Evolutionary conservation across 2,329 filamentous ascomycete genomes (phyloP), one percentile per base, ranked within the genome.

Genomic region (Xylaria arbuscula): DNA sequence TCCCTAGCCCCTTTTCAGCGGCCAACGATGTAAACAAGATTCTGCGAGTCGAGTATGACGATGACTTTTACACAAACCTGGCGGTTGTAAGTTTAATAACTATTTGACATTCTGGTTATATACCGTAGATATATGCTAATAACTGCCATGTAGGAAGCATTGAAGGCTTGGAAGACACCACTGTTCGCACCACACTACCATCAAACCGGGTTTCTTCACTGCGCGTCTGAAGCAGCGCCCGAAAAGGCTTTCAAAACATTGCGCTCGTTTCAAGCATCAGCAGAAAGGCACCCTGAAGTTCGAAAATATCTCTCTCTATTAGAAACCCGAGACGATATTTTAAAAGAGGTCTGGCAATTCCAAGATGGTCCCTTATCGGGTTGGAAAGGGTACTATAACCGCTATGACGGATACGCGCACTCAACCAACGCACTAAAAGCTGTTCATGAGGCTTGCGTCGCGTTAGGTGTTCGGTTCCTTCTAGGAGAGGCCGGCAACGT

Each of bases 21-120:
- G 87, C 83, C 22, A 87, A 88, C 67, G 87, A 90, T 70, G 74
- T 89, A 32, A 90, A 89, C 75, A 90, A 90, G 76, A 89, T 89
- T 64, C 80, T 89, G 42, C 82, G 87, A 1, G 86, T 84, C 4
- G 86, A 89, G 70, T 89, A 89, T 66, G 85, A 87, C 68, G 86
- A 88, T 66, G 79, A 81, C 0, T 87, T 87, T 64, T 89, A 89
- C 67, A 85, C 86, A 0, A 80, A 87, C 1, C 73, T 88, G 51
- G 83, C 86, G 1, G 77, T 88, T 62, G 56, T 61, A 32, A n/a
- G 63, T 64, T 11, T 36, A 2, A 28, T 9, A 13, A 22, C 19
- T 11, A 56, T 51, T 28, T n/a, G 11, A n/a, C 51, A 24, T 17
- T 47, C 8, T 62, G 1, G 5, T 45, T 15, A 42, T 51, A 38